phyloP scores from a whole-genome alignment of 2,329 filamentous ascomycete species.

The Penicillium sp. region DNA sequence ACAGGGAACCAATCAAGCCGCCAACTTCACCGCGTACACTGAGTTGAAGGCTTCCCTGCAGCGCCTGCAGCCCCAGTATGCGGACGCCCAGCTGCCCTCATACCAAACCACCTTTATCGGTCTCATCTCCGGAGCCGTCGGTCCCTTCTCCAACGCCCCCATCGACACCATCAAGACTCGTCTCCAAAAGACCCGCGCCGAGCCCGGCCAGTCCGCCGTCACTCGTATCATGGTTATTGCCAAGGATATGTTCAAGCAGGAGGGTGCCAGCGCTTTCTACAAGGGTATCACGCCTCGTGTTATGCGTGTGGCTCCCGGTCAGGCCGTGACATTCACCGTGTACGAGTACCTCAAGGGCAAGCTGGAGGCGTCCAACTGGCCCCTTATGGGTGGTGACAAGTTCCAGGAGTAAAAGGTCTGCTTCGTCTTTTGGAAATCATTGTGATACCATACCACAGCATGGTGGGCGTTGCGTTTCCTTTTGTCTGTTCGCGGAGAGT shows the following conservation, averaged over 20 bases:
- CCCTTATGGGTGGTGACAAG: constrained; percentile 55
- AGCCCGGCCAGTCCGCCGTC: constrained; percentile 74
- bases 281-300: constrained; percentile 97
- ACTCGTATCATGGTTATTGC: constrained; percentile 74
- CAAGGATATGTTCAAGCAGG: constrained; percentile 83
- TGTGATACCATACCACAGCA: constrained; percentile 25
- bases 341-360: constrained; percentile 73
- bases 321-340: constrained; percentile 72
- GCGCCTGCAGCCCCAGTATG: constrained; percentile 65
- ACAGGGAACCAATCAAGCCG: constrained; percentile 95
- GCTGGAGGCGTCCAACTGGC: constrained; percentile 61
- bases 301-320: constrained; percentile 94
- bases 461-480: constrained; percentile 23
- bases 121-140: constrained; percentile 87
- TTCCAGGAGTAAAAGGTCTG: constrained; percentile 57
- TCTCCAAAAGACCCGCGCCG: constrained; percentile 81
- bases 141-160: constrained; percentile 90
- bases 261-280: constrained; percentile 92
- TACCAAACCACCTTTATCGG: constrained; percentile 92
- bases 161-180: constrained; percentile 99
- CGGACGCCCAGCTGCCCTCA: constrained; percentile 63
- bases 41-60: constrained; percentile 82
- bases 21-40: constrained; percentile 97
- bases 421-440: constrained; percentile 16
- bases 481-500: constrained; percentile 4